These are phyloP conservation scores for Claviceps fusiformis DNA, from an alignment of 2,329 filamentous ascomycete species.

Conservation along the genomic window DNA sequence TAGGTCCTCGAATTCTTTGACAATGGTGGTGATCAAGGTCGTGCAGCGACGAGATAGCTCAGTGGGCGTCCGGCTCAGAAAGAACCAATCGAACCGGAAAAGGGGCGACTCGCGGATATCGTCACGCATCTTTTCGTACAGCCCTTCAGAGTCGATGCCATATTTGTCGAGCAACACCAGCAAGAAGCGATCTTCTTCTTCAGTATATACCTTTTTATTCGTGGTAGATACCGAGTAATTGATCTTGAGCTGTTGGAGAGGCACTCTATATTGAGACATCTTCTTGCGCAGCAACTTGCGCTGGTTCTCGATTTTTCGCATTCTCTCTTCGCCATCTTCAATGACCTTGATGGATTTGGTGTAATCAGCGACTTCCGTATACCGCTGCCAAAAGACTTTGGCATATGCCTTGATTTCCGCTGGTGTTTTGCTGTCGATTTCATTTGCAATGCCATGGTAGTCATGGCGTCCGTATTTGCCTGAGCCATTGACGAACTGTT, in stretches of 20 bases:
- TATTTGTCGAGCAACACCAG: constrained; percentile 86
- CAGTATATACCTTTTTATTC: constrained; percentile 99
- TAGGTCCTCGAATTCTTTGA: constrained; percentile 78
- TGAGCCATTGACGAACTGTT: constrained; percentile 93
- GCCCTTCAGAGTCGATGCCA: constrained; percentile 77
- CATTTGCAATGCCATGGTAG: constrained; percentile 71
- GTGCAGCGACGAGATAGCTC: constrained; percentile 89
- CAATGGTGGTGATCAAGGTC: constrained; percentile 85
- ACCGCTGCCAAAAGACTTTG: constrained; percentile 92
- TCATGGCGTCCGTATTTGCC: constrained; percentile 83
- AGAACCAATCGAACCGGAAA: constrained; percentile 99
- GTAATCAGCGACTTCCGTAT: constrained; percentile 80
- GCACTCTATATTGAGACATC: constrained; percentile 92
- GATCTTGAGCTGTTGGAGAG: constrained; percentile 93
- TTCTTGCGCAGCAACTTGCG: constrained; percentile 90
- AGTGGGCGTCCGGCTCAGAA: constrained; percentile 82
- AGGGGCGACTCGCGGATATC: constrained; percentile 89
- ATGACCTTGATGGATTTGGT: constrained; percentile 80
- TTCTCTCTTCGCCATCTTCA: constrained; percentile 83
- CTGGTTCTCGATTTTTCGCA: constrained; percentile 80
- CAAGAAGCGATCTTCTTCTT: constrained; percentile 93
- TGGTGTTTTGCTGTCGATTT: constrained; percentile 80
- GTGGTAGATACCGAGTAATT: constrained; percentile 98
- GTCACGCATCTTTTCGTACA: constrained; percentile 92
- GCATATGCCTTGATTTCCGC: constrained; percentile 83